A percentile compares a stretch with the other conserved stretches of the same genome.
Evolutionary conservation across 1,284 basidiomycete genomes (phyloP).

Genomic region (Tranzscheliella williamsii): DNA sequence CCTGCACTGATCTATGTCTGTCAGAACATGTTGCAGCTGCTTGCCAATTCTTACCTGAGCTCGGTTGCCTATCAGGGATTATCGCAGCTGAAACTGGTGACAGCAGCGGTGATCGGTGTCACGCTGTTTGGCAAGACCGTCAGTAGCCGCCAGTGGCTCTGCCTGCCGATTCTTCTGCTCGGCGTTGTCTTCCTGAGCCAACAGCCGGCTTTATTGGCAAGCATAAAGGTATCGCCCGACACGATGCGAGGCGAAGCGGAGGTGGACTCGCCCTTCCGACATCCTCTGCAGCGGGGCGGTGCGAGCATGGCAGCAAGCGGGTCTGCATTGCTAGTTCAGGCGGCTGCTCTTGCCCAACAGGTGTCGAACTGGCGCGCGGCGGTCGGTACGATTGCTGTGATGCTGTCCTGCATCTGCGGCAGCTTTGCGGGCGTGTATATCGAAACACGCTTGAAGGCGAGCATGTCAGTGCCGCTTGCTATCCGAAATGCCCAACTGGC

Average conservation of each 20-base stretch:
- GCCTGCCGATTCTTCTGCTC: constrained; percentile 10
- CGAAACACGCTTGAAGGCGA: constrained; percentile 25
- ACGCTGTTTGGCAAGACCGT: constrained; percentile 14
- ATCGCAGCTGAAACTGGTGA: constrained; percentile 33
- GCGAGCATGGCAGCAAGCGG: background rate
- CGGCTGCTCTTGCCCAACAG: constrained; percentile 1
- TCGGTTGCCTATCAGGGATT: constrained; percentile 25
- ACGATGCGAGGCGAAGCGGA: constrained; percentile 2
- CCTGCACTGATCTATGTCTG: constrained; percentile 23
- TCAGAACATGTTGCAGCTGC: constrained; percentile 36
- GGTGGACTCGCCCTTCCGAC: background rate
- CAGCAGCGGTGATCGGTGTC: constrained; percentile 26
- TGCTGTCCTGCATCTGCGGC: constrained; percentile 27
- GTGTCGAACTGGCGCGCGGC: constrained; percentile 3
- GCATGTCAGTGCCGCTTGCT: constrained; percentile 26
- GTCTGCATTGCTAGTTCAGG: constrained; percentile 4
- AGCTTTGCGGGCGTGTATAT: constrained; percentile 31
- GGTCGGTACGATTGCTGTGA: constrained; percentile 4
- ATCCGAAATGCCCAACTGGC: constrained; percentile 32
- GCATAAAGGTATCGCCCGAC: no score
- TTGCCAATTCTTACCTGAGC: constrained; percentile 21
- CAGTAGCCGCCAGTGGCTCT: constrained; percentile 17
- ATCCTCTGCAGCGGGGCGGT: background rate
- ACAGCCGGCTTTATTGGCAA: background rate
- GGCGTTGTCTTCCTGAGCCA: constrained; percentile 18